Conservation (phyloP, 306 rosid species). For the Cucumis melo region DNA sequence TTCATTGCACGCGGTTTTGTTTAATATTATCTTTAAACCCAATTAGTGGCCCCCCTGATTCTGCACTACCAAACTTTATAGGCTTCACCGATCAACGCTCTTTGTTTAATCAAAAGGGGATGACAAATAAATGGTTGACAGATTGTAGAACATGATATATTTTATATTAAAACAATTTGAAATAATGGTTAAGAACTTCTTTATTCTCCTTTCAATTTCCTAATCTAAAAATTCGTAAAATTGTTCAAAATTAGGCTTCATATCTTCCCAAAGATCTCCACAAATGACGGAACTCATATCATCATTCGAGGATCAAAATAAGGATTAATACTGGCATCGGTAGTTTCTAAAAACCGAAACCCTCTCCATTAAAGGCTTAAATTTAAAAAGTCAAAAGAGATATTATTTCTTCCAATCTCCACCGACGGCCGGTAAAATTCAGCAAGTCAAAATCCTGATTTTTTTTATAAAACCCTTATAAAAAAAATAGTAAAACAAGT, state of each 20-base stretch:
- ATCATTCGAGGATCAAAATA: not conserved
- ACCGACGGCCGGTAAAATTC: not conserved
- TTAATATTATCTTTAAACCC: not conserved
- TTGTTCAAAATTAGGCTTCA: not conserved
- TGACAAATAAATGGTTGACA: not conserved
- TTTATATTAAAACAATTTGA: not conserved
- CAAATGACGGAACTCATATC: not conserved
- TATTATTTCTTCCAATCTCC: not conserved
- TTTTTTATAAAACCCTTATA: not conserved
- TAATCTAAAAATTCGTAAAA: not conserved
- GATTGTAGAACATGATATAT: not conserved
- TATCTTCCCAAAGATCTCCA: not conserved
- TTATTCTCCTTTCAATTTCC: not conserved
- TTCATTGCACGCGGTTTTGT: slow-evolving; percentile 3
- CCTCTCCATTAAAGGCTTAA: not conserved
- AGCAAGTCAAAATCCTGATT: not conserved
- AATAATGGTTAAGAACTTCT: not conserved
- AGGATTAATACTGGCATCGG: not conserved
- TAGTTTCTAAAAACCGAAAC: not conserved
- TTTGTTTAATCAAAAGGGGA: not conserved
- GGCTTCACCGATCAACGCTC: not conserved
- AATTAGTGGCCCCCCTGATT: not conserved
- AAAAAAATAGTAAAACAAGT: not conserved
- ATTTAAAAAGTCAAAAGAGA: not conserved
- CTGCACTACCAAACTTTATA: not conserved